These are phyloP conservation scores for Globisporangium sylvaticum DNA, from an alignment of 352 stramenopile species.

Conservation along the genomic window DNA sequence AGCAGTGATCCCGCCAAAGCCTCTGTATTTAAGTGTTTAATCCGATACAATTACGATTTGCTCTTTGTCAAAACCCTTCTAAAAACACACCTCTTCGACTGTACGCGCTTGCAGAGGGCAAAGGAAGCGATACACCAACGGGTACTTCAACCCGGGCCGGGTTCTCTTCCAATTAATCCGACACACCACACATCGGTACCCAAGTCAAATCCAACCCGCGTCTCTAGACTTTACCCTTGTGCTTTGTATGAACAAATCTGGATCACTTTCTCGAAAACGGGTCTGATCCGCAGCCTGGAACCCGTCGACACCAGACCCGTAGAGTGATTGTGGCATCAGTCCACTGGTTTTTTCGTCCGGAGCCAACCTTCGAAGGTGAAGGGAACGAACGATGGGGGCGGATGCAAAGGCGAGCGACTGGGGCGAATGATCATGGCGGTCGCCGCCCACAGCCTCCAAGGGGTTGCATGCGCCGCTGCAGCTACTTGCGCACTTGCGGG, in stretches of 20 bases:
- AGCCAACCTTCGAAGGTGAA: not conserved
- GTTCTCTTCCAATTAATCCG: not conserved
- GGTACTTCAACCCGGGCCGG: not conserved
- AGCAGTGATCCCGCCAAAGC: not conserved
- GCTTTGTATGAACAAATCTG: not conserved
- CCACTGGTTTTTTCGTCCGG: not conserved
- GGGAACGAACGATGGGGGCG: not conserved
- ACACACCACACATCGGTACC: not conserved
- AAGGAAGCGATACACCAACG: not conserved
- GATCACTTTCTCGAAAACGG: not conserved
- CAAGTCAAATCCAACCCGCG: not conserved
- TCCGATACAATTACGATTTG: not conserved
- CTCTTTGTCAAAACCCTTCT: not conserved
- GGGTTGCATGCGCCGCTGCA: not conserved
- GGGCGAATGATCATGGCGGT: not conserved
- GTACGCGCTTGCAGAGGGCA: not conserved
- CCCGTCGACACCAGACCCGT: not conserved
- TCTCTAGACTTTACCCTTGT: not conserved
- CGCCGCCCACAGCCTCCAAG: not conserved
- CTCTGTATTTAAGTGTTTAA: not conserved
- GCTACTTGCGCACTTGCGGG: not conserved
- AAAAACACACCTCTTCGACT: not conserved
- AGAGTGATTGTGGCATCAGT: slow-evolving; percentile 7
- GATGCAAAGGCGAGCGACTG: not conserved
- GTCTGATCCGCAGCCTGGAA: not conserved